These are phyloP conservation scores for Ustilago vetiveriae DNA, from an alignment of 1,284 basidiomycete species.

Conservation along the genomic window DNA sequence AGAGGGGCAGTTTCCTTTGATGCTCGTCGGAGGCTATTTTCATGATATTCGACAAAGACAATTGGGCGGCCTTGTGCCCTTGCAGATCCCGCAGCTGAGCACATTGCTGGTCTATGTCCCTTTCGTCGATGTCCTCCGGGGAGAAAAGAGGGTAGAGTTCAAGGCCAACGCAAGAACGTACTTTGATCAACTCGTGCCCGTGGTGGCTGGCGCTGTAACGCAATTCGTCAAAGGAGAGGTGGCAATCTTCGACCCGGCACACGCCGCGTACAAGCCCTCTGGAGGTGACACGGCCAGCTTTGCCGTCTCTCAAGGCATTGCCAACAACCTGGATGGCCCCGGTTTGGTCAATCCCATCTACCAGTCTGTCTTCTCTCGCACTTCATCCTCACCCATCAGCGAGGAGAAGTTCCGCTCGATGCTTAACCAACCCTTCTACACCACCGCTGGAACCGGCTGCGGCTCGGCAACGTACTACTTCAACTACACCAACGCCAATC, in stretches of 20 bases:
- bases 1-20: conserved; percentile 15
- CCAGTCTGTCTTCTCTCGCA: conserved; percentile 12
- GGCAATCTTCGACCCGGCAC: conserved; percentile 21
- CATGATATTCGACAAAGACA: conserved; percentile 18
- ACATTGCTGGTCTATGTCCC: conserved; percentile 17
- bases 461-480: conserved; percentile 15
- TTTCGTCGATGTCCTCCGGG: conserved; percentile 12
- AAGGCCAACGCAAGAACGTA: conserved; percentile 15
- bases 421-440: conserved; percentile 25
- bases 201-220: conserved; percentile 10
- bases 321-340: conserved; percentile 21
- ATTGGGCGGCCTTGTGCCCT: conserved; percentile 9
- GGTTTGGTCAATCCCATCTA: conserved; percentile 14
- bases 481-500: conserved; percentile 26
- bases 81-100: conserved; percentile 19
- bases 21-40: conserved; percentile 8
- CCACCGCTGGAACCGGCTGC: conserved; percentile 13
- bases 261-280: conserved; percentile 20
- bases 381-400: conserved; percentile 5
- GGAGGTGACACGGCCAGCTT: conserved; percentile 12
- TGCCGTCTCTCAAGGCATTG: conserved; percentile 12
- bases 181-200: conserved; percentile 16
- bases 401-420: conserved; percentile 8
- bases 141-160: conserved; percentile 10
- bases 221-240: conserved; percentile 16